A percentile compares a stretch with the other conserved stretches of the same genome.
Evolutionary conservation across 2,329 filamentous ascomycete genomes (phyloP).

Genomic region (Aaosphaeria arxii): DNA sequence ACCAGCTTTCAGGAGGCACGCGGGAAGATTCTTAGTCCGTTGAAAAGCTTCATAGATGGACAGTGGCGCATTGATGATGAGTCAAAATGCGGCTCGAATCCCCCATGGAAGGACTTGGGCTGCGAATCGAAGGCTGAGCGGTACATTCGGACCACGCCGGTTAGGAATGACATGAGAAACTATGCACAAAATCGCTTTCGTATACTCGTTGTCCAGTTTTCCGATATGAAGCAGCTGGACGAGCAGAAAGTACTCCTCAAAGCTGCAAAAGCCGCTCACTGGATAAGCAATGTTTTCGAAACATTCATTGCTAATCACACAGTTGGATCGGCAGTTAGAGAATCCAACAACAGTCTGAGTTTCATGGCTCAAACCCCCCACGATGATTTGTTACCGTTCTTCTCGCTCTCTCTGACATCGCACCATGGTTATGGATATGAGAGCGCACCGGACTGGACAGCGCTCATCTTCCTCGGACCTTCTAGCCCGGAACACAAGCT

Average conservation of each 20-base stretch:
- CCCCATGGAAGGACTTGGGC: not conserved
- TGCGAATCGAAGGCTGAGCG: not conserved
- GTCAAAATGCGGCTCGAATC: not conserved
- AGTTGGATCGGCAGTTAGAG: constrained; percentile 1
- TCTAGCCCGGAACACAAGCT: not conserved
- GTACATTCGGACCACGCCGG: not conserved
- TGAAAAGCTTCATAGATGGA: not conserved
- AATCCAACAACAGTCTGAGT: not conserved
- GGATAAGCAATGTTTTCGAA: constrained; percentile 1
- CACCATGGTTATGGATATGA: constrained; percentile 1
- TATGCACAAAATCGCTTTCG: constrained; percentile 1
- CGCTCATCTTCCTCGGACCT: constrained; percentile 1
- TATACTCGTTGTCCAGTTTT: constrained; percentile 1
- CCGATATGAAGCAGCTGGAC: not conserved
- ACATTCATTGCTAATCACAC: constrained; percentile 1
- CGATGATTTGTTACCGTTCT: constrained; percentile 2
- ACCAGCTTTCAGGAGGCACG: not conserved
- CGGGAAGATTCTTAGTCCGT: not conserved
- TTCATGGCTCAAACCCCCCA: constrained; percentile 1
- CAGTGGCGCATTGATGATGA: not conserved
- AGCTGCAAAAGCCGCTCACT: not conserved
- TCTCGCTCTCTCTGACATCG: constrained; percentile 1
- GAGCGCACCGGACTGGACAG: constrained; percentile 1
- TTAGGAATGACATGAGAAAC: not conserved
- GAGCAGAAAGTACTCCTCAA: constrained; percentile 1